Percentiles rank a stretch among this genome's conserved stretches.
These are phyloP conservation scores for Acaromyces ingoldii DNA, from an alignment of 1,284 basidiomycete genomes.

Conservation along the genomic window DNA sequence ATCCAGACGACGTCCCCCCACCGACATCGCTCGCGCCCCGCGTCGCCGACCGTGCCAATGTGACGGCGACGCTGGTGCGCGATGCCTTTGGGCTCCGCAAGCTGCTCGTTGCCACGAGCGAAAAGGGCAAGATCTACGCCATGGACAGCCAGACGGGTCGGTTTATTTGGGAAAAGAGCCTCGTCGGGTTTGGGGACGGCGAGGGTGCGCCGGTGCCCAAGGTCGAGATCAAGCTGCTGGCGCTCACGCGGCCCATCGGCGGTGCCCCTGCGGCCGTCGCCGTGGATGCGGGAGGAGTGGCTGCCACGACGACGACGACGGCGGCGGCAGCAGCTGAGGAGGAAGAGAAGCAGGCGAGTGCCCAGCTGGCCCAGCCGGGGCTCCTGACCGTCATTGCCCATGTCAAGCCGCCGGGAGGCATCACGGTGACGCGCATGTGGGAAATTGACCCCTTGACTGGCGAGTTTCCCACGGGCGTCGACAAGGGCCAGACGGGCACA, in stretches of 20 bases:
- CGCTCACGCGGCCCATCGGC: slow-evolving; percentile 34
- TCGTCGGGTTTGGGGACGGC: slow-evolving; percentile 43
- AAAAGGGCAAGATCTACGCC: slow-evolving; percentile 72
- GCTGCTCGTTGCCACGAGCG: slow-evolving; percentile 69
- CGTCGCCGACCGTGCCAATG: slow-evolving; percentile 17
- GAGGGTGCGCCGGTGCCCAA: slow-evolving; percentile 35
- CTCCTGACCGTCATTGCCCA: slow-evolving; percentile 44
- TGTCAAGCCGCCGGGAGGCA: slow-evolving; percentile 19
- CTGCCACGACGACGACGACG: neutral
- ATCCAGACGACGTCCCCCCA: slow-evolving; percentile 12
- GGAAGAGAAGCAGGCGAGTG: neutral
- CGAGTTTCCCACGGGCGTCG: slow-evolving; percentile 25
- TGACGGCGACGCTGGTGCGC: slow-evolving; percentile 17
- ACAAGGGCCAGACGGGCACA: slow-evolving; percentile 19
- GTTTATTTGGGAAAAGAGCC: slow-evolving; percentile 45
- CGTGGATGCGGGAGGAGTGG: neutral
- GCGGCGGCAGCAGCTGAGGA: neutral
- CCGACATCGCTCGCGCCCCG: slow-evolving; percentile 30
- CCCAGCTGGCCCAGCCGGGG: slow-evolving; percentile 10
- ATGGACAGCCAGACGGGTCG: slow-evolving; percentile 71
- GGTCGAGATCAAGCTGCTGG: slow-evolving; percentile 35
- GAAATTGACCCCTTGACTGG: slow-evolving; percentile 47
- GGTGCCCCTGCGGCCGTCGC: no score
- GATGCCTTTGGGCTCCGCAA: slow-evolving; percentile 86
- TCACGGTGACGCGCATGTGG: slow-evolving; percentile 37